Evolutionary conservation across 495 filamentous ascomycete species (phyloP), one percentile per base, ranked within the genome.

Genomic region (Trichocladium antarcticum): DNA sequence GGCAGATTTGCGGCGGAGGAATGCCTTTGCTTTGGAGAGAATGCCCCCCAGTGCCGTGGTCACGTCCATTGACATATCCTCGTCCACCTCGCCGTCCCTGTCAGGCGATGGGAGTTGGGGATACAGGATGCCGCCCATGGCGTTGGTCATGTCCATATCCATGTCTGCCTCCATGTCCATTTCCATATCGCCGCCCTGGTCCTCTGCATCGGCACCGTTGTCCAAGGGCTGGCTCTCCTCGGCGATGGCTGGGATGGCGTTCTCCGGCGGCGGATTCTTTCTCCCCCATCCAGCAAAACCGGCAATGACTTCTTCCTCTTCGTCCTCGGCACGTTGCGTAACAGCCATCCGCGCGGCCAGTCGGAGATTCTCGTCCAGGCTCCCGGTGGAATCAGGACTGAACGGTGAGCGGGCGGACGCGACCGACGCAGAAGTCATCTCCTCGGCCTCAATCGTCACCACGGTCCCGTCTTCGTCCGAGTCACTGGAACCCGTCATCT

Each of bases 21-120:
- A 48, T 37, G 51, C 41, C 28, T 58, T 64, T 47, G 62, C 50
- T 34, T 72, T 70, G n/a, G 74, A 67, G 22, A 89, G 66, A 42
- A 97, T 95, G 4, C 81, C 76, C n/a, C 90, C 90, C 48, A 95
- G 66, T 11, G 80, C 84, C 49, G 74, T 77, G 1, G 89, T 95
- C 41, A 94, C 78, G 49, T 95, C 88, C 85, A 89, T 88, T 9
- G 82, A 86, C 61, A 87, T 75, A 24, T 87, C 84, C 42, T 50
- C 47, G 15, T 51, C 37, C 3, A 43, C 29, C 28, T 84, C 82
- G 32, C 76, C 74, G 16, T 63, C 62, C 4, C 70, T 61, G 15
- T 66, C 60, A 15, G 39, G 46, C 6, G 62, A 47, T 35, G 61
- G 49, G n/a, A 47, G 28, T 16, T 54, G 42, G 15, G 62, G 63